These are phyloP conservation scores for Oryza meridionalis DNA, from an alignment of 176 grass and related monocot species.

Conservation along the genomic window DNA sequence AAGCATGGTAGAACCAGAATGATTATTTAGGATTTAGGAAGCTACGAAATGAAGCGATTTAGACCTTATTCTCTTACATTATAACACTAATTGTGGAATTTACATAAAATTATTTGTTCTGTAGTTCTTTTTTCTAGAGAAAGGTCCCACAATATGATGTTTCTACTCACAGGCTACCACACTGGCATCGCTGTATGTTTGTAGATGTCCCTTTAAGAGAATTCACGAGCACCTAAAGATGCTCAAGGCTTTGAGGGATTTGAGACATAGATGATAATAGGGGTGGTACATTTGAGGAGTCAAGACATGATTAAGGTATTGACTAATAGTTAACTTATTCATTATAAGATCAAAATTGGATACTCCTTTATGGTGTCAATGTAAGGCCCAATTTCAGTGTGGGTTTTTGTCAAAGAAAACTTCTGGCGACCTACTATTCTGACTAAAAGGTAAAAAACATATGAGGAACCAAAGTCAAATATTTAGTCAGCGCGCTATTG, in stretches of 20 bases:
- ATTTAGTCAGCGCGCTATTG: not conserved
- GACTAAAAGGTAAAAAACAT: constrained; percentile 18
- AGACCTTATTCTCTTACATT: not conserved
- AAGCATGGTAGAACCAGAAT: constrained; percentile 7
- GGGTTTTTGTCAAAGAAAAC: not conserved
- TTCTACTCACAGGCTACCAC: not conserved
- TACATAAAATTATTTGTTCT: not conserved
- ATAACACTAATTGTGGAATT: constrained; percentile 16
- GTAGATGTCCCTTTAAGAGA: not conserved
- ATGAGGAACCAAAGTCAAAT: not conserved
- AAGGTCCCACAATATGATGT: not conserved
- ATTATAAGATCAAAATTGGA: constrained; percentile 5
- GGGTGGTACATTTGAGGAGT: not conserved
- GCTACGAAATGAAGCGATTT: constrained; percentile 6
- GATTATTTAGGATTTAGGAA: constrained; percentile 35
- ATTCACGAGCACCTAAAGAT: not conserved
- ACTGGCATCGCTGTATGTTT: not conserved
- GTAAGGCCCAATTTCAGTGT: not conserved
- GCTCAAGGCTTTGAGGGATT: not conserved
- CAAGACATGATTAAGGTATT: constrained; percentile 23
- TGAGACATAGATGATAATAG: constrained; percentile 19
- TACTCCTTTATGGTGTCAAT: not conserved
- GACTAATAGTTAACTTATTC: not conserved
- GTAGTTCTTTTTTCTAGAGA: constrained; percentile 4
- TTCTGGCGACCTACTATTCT: not conserved